These are phyloP conservation scores for Paulownia fortunei DNA, from an alignment of 257 asterid species.

Conservation along the genomic window DNA sequence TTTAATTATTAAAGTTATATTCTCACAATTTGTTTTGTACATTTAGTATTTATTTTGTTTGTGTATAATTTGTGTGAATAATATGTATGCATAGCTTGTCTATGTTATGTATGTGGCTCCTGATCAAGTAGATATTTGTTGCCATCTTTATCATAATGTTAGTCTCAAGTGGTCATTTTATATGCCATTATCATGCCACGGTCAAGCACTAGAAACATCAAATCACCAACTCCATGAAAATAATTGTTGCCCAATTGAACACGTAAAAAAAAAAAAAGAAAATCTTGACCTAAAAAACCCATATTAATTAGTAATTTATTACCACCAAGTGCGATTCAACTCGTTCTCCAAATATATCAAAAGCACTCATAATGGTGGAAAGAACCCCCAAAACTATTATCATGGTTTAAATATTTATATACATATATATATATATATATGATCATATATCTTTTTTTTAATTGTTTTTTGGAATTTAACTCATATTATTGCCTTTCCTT, in stretches of 20 bases:
- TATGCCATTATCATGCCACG: not conserved
- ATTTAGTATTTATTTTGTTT: too few species aligned
- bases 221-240: constrained; percentile 3
- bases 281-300: not conserved
- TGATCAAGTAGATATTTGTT: not conserved
- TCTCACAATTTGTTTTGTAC: too few species aligned
- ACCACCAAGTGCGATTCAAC: not conserved
- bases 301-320: not conserved
- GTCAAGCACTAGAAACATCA: not conserved
- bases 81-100: not conserved
- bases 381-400: not conserved
- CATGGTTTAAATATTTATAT: not conserved
- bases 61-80: too few species aligned
- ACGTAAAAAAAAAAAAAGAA: not conserved
- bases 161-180: not conserved
- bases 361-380: not conserved
- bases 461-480: not conserved
- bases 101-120: not conserved
- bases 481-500: not conserved
- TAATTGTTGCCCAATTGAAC: not conserved
- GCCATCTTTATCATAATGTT: not conserved
- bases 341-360: too few species aligned
- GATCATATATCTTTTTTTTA: too few species aligned
- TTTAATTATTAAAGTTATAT: too few species aligned
- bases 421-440: too few species aligned